These are phyloP conservation scores for Pseudotsuga menziesii DNA, from an alignment of 75 land plant genomes.

Conservation along the genomic window DNA sequence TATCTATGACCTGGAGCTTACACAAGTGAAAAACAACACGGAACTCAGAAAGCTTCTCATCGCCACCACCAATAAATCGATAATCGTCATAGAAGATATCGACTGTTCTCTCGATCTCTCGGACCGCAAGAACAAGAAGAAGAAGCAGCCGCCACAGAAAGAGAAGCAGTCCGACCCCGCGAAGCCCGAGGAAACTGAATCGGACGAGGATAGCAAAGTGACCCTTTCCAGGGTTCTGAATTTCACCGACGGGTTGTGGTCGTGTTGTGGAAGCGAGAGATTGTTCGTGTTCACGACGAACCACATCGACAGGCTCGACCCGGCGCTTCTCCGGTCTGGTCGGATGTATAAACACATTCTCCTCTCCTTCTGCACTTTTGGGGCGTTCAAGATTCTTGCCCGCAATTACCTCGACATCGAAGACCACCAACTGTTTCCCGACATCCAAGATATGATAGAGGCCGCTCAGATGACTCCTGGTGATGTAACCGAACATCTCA, in stretches of 20 bases:
- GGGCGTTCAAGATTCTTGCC: constrained; percentile 28
- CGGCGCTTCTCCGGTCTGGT: constrained; percentile 34
- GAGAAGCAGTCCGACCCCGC: not conserved
- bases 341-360: constrained; percentile 31
- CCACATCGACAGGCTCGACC: constrained; percentile 33
- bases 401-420: constrained; percentile 25
- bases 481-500: constrained; percentile 32
- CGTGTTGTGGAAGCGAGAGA: constrained; percentile 34
- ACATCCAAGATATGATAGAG: constrained; percentile 6
- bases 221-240: constrained; percentile 1
- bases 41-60: constrained; percentile 36
- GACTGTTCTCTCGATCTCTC: constrained; percentile 34
- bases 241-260: constrained; percentile 41
- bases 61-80: constrained; percentile 29
- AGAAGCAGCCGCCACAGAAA: not conserved
- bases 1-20: constrained; percentile 29
- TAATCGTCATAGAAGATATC: constrained; percentile 44
- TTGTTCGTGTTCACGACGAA: constrained; percentile 41
- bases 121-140: constrained; percentile 11
- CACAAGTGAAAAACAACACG: constrained; percentile 20
- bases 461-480: constrained; percentile 53
- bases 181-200: not conserved
- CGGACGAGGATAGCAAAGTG: not conserved
- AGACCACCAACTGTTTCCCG: constrained; percentile 11
- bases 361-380: constrained; percentile 18